A percentile compares a stretch with the other conserved stretches of the same genome.
These are phyloP conservation scores for Tylopilus sp. DNA, from an alignment of 768 basidiomycete genomes.

Conservation along the genomic window DNA sequence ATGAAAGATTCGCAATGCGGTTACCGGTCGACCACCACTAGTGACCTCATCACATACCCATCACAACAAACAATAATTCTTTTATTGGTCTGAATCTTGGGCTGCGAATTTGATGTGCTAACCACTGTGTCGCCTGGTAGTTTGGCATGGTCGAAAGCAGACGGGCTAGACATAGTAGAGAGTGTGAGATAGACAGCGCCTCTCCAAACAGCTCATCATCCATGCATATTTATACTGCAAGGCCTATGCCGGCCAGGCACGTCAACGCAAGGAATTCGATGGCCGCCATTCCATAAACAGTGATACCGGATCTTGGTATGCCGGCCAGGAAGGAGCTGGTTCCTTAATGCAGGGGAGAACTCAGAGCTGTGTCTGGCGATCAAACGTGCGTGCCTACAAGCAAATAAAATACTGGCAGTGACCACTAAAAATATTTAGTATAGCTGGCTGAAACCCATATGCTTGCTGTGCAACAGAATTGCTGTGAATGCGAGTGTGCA, in stretches of 20 bases:
- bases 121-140: background rate
- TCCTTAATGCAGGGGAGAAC: too few relatives aligned
- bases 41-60: constrained; percentile 45
- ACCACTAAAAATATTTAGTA: background rate
- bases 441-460: background rate
- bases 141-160: constrained; percentile 2
- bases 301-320: too few relatives aligned
- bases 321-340: background rate
- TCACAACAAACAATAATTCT: constrained; percentile 74
- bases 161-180: constrained; percentile 10
- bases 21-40: background rate
- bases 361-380: background rate
- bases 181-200: background rate
- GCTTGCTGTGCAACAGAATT: background rate
- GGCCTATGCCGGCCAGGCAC: background rate
- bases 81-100: constrained; percentile 38
- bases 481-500: background rate
- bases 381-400: background rate
- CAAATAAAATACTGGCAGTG: background rate
- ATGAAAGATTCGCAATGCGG: constrained; percentile 3
- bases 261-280: constrained; percentile 1
- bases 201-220: background rate
- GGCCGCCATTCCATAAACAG: too few relatives aligned
- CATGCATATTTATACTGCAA: constrained; percentile 24
- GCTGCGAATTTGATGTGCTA: background rate